Evolutionary conservation across 495 filamentous ascomycete species (phyloP), one percentile per base, ranked within the genome.

Genomic region (Hypoxylon lienhwacheense): DNA sequence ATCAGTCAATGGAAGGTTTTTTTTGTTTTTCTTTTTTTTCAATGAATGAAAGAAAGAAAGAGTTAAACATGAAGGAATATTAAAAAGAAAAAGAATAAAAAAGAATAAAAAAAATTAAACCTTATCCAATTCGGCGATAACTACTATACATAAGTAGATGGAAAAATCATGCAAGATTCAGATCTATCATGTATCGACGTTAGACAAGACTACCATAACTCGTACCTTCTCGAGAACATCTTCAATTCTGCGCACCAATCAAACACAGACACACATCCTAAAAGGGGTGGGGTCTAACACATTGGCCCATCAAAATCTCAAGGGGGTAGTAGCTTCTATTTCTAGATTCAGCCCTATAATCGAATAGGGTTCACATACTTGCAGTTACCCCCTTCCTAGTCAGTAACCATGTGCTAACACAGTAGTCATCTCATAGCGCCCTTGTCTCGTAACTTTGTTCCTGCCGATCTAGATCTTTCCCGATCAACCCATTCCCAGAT

Each of bases 321-420:
- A 31, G 45, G 47, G n/a, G n/a, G n/a, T n/a, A n/a, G 42, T 55
- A 51, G 46, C 47, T 61, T 49, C 58, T 36, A 61, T 41, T 48
- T 61, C 57, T 61, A 55, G 58, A 61, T 47, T 61, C 58, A 61
- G 58, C 58, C 58, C 58, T 61, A 61, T 52, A 31, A 35, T 40
- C 19, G 22, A 32, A 16, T 11, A 2, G 41, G 41, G 16, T 21
- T 32, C 35, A 6, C 11, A 37, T 32, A 39, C 43, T 31, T 45
- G 41, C 55, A 43, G 34, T 54, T 45, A 16, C 20, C 52, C n/a
- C n/a, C n/a, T n/a, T n/a, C n/a, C n/a, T n/a, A 45, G 42, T 46
- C 42, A 34, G n/a, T 48, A 19, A 35, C 57, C 57, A 61, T 51
- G 45, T 55, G 57, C 51, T 55, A 61, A 51, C 35, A n/a, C n/a